These are phyloP conservation scores for Zygoascus bituminiphila DNA, from an alignment of 805 yeast species.

Conservation along the genomic window DNA sequence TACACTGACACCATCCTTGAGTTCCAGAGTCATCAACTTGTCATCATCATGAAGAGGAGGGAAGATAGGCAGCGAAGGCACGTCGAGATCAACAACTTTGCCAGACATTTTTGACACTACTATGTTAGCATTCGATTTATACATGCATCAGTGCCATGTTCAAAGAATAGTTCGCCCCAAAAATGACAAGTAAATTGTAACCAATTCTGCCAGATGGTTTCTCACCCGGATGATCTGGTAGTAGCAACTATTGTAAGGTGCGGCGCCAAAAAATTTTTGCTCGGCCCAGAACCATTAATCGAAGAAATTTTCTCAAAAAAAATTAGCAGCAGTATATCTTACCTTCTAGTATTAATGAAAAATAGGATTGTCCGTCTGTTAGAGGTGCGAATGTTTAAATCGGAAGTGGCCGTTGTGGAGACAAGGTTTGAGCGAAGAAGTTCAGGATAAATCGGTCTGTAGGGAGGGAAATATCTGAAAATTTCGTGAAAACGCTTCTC, in stretches of 20 bases:
- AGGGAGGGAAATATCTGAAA: not conserved
- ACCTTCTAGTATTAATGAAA: not conserved
- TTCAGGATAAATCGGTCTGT: not conserved
- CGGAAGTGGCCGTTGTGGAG: not conserved
- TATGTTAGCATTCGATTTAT: no score
- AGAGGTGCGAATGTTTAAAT: not conserved
- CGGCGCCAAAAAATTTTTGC: not conserved
- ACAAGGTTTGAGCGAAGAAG: not conserved
- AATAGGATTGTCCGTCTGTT: no score
- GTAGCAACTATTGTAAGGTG: not conserved
- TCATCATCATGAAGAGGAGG: conserved; percentile 83
- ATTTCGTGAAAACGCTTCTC: not conserved
- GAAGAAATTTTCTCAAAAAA: not conserved
- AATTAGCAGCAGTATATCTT: not conserved
- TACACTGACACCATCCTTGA: conserved; percentile 75
- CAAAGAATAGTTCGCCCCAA: no score
- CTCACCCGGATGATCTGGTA: not conserved
- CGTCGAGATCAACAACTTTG: conserved; percentile 2
- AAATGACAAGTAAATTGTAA: no score
- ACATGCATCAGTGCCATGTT: no score
- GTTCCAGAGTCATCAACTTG: conserved; percentile 77
- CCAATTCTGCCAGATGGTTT: no score
- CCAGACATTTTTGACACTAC: not conserved
- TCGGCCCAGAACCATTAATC: not conserved
- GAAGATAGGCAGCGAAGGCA: conserved; percentile 65